Percentiles rank a stretch among this genome's conserved stretches.
Evolutionary conservation across 257 asterid genomes (phyloP).

Genomic region (Solanum paucissectum): DNA sequence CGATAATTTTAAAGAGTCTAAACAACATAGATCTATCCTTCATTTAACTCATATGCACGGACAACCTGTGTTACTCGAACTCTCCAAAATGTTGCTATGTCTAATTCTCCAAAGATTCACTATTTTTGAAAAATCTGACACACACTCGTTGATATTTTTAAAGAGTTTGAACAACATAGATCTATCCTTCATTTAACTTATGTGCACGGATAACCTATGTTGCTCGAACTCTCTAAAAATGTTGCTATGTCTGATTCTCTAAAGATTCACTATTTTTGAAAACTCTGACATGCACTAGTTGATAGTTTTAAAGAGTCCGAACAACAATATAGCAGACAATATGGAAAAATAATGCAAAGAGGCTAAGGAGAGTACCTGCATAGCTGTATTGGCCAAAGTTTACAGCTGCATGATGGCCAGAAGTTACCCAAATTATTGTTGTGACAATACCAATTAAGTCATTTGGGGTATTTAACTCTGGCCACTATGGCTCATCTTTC

Average conservation of each 20-base stretch:
- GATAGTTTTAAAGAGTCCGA: background rate
- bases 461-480: constrained; percentile 25
- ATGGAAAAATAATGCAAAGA: background rate
- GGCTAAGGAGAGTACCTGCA: constrained; percentile 12
- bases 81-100: background rate
- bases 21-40: background rate
- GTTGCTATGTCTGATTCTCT: background rate
- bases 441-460: constrained; percentile 47
- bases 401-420: constrained; percentile 80
- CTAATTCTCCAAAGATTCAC: background rate
- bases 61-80: background rate
- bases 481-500: constrained; percentile 80
- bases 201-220: fast-evolving
- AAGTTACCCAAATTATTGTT: constrained; percentile 58
- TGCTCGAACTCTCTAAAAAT: background rate
- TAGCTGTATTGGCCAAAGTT: constrained; percentile 68
- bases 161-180: background rate
- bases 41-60: background rate
- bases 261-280: background rate
- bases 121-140: background rate
- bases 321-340: background rate
- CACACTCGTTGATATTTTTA: background rate
- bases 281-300: background rate
- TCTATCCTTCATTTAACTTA: background rate
- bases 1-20: background rate